Base-by-base conservation (phyloP, 768 basidiomycete genomes). In the Leccinum broughii region DNA sequence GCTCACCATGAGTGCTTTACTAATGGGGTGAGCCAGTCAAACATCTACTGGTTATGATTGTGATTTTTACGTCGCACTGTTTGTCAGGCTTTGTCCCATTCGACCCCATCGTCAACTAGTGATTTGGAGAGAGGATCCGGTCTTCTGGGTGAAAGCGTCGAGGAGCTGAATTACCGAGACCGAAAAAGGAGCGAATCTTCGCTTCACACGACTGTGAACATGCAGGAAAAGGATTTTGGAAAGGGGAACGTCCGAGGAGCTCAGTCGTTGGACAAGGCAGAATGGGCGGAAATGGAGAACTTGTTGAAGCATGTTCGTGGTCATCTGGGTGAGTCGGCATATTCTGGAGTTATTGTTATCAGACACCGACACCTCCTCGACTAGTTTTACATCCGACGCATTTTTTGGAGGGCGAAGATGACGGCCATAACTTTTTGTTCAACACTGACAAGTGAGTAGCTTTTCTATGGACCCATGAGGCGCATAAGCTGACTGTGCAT, bases 341-440 rank as follows among this genome's bases (percentile, higher is more conserved):
- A 22, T 15, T 26, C 41, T 54, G 4, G 54, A n/a, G 24, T 3
- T 28, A 4, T 39, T 48, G 8, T 3, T 17, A 8, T n/a, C 61
- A 59, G 11, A 49, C 24, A 10, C 49, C 10, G 6, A 51, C 26
- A 3, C 51, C 10, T 17, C 4, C 15, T 9, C n/a, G 17, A 46
- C n/a, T 41, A 96, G 95, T 98, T 41, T 57, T 92, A 11, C 91
- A 91, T 75, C 87, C 95, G 2, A 90, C 81, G 15, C 85, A 87
- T 11, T 98, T 98, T 77, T 69, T 98, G 61, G 95, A 98, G 74
- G 90, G 85, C n/a, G 95, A 98, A 75, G 93, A 96, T 70, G 80
- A 85, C 1, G 88, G 90, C 6, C 89, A 95, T 64, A 98, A 98
- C 72, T 96, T 97, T 78, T 76, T 97, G 61, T 96, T 96, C 77